Base-by-base conservation (phyloP, 495 filamentous ascomycete genomes). In the Oleoguttula mirabilis region DNA sequence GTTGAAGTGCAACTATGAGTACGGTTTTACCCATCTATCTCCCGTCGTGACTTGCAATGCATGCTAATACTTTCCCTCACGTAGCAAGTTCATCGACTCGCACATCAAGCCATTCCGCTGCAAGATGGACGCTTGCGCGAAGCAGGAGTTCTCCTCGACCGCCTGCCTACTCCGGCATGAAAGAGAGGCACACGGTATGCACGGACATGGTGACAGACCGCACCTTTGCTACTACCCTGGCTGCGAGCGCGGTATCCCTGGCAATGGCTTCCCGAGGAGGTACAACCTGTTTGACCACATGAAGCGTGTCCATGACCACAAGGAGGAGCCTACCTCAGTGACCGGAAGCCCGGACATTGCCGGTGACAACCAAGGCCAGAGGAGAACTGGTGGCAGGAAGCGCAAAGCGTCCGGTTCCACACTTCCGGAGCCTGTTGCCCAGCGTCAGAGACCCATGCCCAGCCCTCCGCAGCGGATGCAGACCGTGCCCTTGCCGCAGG, bases 1-100 rank as follows among this genome's bases (percentile, higher is more conserved):
- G 61, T 80, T 94, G 48, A 94, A 94, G 72, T 95, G 87, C 76
- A 88, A 90, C 63, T 95, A 94, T 61, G 84, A 93, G 87, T 88
- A 79, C 34, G 51, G 24, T n/a, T n/a, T n/a, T n/a, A n/a, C n/a
- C n/a, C n/a, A n/a, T 12, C 17, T 8, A 7, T 17, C 39, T 16
- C 25, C 10, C 19, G 8, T 20, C 20, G 19, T 23, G 6, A 1
- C 5, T 30, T 44, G 23, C 36, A 10, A 2, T 11, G 12, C 3
- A 3, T 23, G n/a, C n/a, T n/a, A n/a, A n/a, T n/a, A 4, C 10
- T 16, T 10, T 16, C 11, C 38, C 28, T 50, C 27, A 30, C 32
- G 10, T 64, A 94, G 87, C 70, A 94, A 94, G 70, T 88, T 88
- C 58, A 71, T 95, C 54, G 87, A 95, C 61, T 92, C 87, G 15